Conservation (phyloP, 371 early-diverging fungal genomes). For the Mortierella sp. region DNA sequence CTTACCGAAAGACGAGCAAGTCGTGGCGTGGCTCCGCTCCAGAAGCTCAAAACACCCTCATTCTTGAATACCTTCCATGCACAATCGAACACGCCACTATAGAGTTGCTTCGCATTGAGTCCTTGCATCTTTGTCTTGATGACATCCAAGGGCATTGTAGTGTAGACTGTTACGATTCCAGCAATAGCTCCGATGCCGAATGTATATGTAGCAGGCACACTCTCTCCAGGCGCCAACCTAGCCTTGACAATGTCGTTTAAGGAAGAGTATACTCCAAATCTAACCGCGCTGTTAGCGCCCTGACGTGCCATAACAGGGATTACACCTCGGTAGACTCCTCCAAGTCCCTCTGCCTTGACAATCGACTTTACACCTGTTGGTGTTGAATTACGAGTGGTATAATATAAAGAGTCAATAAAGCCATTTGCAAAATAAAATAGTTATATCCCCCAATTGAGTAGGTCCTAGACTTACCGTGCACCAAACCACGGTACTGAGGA, state of each 20-base stretch:
- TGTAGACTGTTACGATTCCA: constrained; percentile 91
- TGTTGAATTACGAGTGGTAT: too few relatives aligned
- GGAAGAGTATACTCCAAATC: constrained; percentile 88
- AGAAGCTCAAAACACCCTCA: constrained; percentile 87
- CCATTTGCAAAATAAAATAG: not conserved
- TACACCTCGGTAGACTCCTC: constrained; percentile 90
- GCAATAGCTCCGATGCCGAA: constrained; percentile 87
- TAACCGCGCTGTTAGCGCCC: constrained; percentile 93
- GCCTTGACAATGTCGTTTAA: constrained; percentile 73
- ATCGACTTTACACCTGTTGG: constrained; percentile 62
- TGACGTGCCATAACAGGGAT: constrained; percentile 93
- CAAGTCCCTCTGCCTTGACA: constrained; percentile 81
- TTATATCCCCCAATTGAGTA: too few relatives aligned
- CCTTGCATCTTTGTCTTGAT: constrained; percentile 96
- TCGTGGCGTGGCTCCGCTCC: constrained; percentile 94
- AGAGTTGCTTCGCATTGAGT: constrained; percentile 73
- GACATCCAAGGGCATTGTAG: constrained; percentile 96
- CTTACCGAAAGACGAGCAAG: constrained; percentile 88
- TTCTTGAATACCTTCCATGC: constrained; percentile 74
- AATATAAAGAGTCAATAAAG: too few relatives aligned
- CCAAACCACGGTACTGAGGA: constrained; percentile 84
- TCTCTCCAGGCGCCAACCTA: constrained; percentile 20
- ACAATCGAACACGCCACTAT: constrained; percentile 82
- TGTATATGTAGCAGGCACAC: constrained; percentile 72
- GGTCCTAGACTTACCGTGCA: constrained; percentile 70